phyloP scores from a whole-genome alignment of 2,329 filamentous ascomycete species.

The Ophiostoma angusticollis region DNA sequence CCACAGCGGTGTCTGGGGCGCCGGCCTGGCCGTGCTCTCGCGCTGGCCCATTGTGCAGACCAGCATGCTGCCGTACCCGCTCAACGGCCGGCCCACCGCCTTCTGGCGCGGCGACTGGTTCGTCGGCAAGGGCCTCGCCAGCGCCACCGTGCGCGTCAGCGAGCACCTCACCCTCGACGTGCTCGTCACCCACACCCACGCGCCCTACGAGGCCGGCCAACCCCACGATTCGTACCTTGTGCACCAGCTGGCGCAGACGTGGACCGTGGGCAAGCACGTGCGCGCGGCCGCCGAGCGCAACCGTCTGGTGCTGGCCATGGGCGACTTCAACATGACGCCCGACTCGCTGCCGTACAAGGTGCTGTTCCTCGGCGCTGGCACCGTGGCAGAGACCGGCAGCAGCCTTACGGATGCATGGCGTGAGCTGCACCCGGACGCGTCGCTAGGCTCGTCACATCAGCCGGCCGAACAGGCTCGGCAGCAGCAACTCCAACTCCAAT shows the following conservation, averaged over 20 bases:
- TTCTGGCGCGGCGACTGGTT: slow-evolving; percentile 95
- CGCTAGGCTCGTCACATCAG: slow-evolving; percentile 58
- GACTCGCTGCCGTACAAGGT: slow-evolving; percentile 71
- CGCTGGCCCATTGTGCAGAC: slow-evolving; percentile 88
- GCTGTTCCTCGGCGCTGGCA: slow-evolving; percentile 40
- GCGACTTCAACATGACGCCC: slow-evolving; percentile 97
- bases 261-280: slow-evolving; percentile 87
- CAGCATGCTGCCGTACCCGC: slow-evolving; percentile 72
- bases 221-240: slow-evolving; percentile 64
- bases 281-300: slow-evolving; percentile 62
- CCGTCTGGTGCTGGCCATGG: slow-evolving; percentile 72
- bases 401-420: slow-evolving; percentile 69
- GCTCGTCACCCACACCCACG: slow-evolving; percentile 85
- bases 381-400: slow-evolving; percentile 29
- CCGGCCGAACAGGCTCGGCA: slow-evolving; percentile 52
- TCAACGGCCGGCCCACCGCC: slow-evolving; percentile 85
- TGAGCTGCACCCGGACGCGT: slow-evolving; percentile 69
- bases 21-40: slow-evolving; percentile 77
- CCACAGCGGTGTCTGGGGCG: slow-evolving; percentile 75
- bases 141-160: slow-evolving; percentile 59
- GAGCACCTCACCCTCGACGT: slow-evolving; percentile 59
- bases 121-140: slow-evolving; percentile 87
- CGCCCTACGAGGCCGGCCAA: slow-evolving; percentile 69
- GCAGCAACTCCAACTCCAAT: slow-evolving; percentile 32
- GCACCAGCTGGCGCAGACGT: slow-evolving; percentile 84